Conservation (phyloP, 352 stramenopile genomes). For the Phytophthora ohioensis region DNA sequence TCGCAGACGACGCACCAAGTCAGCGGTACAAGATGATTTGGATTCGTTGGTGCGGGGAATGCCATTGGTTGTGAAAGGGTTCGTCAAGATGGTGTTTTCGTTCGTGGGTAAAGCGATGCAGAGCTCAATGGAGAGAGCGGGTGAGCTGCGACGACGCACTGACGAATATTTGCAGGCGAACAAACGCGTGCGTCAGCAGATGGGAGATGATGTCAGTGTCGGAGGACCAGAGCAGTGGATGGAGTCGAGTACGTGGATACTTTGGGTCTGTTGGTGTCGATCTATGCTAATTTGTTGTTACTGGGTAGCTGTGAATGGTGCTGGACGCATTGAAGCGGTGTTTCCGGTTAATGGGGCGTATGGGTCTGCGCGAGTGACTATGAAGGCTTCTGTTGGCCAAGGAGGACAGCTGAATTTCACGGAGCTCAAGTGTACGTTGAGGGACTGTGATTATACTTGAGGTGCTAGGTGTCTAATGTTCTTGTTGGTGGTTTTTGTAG, state of each 20-base stretch:
- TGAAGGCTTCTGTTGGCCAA: conserved; percentile 61
- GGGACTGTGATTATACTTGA: not conserved
- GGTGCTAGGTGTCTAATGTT: conserved; percentile 8
- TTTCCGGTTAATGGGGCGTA: conserved; percentile 62
- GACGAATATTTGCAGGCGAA: conserved; percentile 69
- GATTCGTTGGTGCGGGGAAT: conserved; percentile 65
- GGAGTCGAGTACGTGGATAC: conserved; percentile 65
- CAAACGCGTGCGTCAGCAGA: conserved; percentile 52
- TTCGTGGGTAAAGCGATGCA: conserved; percentile 70
- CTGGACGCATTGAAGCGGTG: conserved; percentile 68
- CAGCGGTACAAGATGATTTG: conserved; percentile 46
- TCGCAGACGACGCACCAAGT: conserved; percentile 33
- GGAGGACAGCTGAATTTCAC: conserved; percentile 53
- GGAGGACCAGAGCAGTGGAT: conserved; percentile 75
- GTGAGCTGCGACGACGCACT: conserved; percentile 60
- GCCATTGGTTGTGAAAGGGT: conserved; percentile 63
- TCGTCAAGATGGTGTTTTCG: conserved; percentile 76
- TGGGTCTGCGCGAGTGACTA: conserved; percentile 52
- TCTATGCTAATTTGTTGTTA: not conserved
- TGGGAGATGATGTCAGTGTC: conserved; percentile 60
- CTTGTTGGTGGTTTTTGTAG: conserved; percentile 33
- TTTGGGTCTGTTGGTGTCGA: not conserved
- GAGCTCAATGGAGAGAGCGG: conserved; percentile 67
- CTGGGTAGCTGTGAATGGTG: conserved; percentile 65
- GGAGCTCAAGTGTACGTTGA: conserved; percentile 71